These are phyloP conservation scores for Neurospora tetraspora DNA, from an alignment of 495 filamentous ascomycete genomes.

Conservation along the genomic window DNA sequence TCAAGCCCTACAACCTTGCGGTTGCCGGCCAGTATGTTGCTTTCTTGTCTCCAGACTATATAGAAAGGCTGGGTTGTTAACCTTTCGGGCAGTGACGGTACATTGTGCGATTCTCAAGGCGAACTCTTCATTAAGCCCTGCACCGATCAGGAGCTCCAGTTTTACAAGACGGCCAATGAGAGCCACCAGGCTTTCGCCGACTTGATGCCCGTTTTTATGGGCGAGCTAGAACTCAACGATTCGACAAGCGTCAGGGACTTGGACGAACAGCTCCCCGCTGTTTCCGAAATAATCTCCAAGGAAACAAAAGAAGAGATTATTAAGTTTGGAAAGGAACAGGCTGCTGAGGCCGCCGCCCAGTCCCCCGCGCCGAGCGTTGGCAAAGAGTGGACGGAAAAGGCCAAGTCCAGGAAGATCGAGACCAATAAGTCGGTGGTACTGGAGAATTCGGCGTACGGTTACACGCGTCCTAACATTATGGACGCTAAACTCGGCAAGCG, in stretches of 20 bases:
- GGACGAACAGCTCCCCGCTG: constrained; percentile 40
- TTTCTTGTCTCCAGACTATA: not conserved
- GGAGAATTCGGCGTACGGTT: constrained; percentile 76
- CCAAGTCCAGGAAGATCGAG: constrained; percentile 44
- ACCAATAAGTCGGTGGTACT: constrained; percentile 77
- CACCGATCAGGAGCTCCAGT: constrained; percentile 73
- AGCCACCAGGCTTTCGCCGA: constrained; percentile 61
- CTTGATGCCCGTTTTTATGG: constrained; percentile 78
- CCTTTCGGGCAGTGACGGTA: constrained; percentile 60
- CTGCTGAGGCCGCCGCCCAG: constrained; percentile 17
- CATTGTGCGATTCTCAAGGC: constrained; percentile 76
- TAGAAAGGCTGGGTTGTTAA: not conserved
- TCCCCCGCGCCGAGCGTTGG: constrained; percentile 17
- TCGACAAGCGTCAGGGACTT: constrained; percentile 35
- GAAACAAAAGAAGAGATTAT: constrained; percentile 30
- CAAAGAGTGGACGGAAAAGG: not conserved
- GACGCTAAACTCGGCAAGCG: constrained; percentile 85
- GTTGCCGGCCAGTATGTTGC: constrained; percentile 88
- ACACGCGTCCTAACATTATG: constrained; percentile 80
- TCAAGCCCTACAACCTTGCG: constrained; percentile 66
- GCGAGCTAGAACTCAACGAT: constrained; percentile 53
- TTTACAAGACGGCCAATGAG: constrained; percentile 68
- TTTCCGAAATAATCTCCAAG: constrained; percentile 32
- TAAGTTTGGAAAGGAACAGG: constrained; percentile 16
- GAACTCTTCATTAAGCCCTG: constrained; percentile 92